Base-by-base conservation (phyloP, 179 eudicot genomes). In the Actinidia arguta region DNA sequence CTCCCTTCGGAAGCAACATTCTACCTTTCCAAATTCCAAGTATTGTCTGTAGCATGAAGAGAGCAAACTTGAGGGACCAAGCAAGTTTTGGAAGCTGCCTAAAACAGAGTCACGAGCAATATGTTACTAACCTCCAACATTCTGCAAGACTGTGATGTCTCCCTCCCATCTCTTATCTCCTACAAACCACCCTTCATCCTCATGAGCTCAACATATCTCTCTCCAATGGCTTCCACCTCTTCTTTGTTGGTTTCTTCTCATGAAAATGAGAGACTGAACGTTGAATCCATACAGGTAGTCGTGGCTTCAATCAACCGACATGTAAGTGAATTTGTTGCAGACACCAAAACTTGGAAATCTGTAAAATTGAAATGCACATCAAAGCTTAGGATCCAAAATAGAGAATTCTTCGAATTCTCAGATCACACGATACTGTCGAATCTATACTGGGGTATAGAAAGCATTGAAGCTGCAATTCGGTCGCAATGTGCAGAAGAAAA, bases 361-460 rank as follows among this genome's bases (percentile, higher is more conserved):
- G 75, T 86, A 8, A 83, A 85, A 17, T 46, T 18, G 52, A 90
- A 87, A 80, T 89, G 89, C 87, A 83, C 31, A 66, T 87, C 89
- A 9, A 84, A 79, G 75, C 88, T 90, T 58, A 80, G 82, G 6
- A 81, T 79, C 58, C 78, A 81, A 39, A 74, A 84, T 1, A 83
- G 78, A 17, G 88, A 83, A 11, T 87, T 70, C 64, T 86, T 87
- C 20, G 93, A 91, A 47, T 89, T 89, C 71, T 86, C 93, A 0
- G 87, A 91, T n/a, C 90, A 91, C 17, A 85, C 92, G 0, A 79
- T 88, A 5, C 80, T 91, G 27, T 91, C 93, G 0, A 91, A 89
- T 75, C 84, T 91, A 8, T 88, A 87, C 80, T 85, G 88, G 90
- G 93, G 90, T 31, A 83, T 91, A 10, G 88, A 89, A 63, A 83